Evolutionary conservation across 352 stramenopile genomes (phyloP).

Genomic region (Globisporangium takayamanum): DNA sequence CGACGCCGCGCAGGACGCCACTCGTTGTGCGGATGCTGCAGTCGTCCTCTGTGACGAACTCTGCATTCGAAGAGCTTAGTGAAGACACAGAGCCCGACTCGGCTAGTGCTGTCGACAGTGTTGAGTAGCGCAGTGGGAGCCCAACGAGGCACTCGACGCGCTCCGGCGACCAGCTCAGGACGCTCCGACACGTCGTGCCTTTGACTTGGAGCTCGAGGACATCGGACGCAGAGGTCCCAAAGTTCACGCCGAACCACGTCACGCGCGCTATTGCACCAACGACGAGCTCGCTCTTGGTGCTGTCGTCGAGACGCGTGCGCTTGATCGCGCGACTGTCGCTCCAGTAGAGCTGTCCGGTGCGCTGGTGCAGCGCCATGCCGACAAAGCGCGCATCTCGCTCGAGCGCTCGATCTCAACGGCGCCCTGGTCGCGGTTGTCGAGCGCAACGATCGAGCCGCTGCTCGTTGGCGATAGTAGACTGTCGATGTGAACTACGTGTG

Average conservation of each 20-base stretch:
- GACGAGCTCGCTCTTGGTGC: slow-evolving; percentile 13
- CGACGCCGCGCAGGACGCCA: slow-evolving; percentile 40
- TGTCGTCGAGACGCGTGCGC: slow-evolving; percentile 12
- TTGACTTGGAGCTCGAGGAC: slow-evolving; percentile 35
- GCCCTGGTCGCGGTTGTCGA: slow-evolving; percentile 32
- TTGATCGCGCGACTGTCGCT: slow-evolving; percentile 47
- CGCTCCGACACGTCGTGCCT: slow-evolving; percentile 30
- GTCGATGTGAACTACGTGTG: slow-evolving; percentile 28
- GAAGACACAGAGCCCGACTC: too few species aligned
- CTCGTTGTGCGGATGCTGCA: slow-evolving; percentile 44
- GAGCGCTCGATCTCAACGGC: slow-evolving; percentile 30
- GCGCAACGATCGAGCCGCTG: slow-evolving; percentile 47
- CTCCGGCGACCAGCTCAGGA: slow-evolving; percentile 32
- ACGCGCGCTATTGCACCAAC: slow-evolving; percentile 38
- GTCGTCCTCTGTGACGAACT: slow-evolving; percentile 26
- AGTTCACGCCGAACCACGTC: slow-evolving; percentile 53
- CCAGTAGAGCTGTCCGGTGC: slow-evolving; percentile 38
- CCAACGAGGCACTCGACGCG: slow-evolving; percentile 54
- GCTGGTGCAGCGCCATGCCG: slow-evolving; percentile 34
- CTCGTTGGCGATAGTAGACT: slow-evolving; percentile 54
- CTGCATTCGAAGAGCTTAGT: not conserved
- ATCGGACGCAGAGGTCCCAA: slow-evolving; percentile 23
- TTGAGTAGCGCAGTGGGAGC: slow-evolving; percentile 22
- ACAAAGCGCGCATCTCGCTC: slow-evolving; percentile 33
- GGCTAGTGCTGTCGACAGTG: not conserved